phyloP scores from a whole-genome alignment of 2,329 filamentous ascomycete species.

The Pseudocercospora pini-densiflorae region DNA sequence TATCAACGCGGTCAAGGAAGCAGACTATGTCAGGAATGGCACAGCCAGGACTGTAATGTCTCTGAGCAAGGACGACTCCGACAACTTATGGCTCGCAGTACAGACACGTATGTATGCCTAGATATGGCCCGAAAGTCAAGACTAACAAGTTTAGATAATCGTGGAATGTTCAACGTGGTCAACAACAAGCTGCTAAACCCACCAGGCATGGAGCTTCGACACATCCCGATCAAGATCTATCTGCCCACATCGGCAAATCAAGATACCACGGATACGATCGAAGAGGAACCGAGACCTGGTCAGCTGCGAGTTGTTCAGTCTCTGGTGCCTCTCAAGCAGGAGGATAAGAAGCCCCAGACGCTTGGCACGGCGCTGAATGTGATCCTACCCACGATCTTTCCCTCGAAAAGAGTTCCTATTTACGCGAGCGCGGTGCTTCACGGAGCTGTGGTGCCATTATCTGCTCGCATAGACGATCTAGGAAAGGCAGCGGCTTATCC shows the following conservation, averaged over 20 bases:
- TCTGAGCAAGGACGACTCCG: conserved; percentile 81
- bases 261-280: conserved; percentile 34
- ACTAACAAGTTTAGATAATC: conserved; percentile 64
- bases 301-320: conserved; percentile 68
- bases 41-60: conserved; percentile 90
- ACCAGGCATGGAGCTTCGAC: conserved; percentile 70
- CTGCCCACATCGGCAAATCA: conserved; percentile 61
- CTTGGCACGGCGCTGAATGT: conserved; percentile 78
- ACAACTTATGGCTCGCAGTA: conserved; percentile 79
- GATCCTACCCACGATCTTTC: conserved; percentile 81
- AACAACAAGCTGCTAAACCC: conserved; percentile 77
- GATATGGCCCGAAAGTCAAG: background rate
- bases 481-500: conserved; percentile 83
- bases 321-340: conserved; percentile 62
- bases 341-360: conserved; percentile 61
- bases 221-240: conserved; percentile 89
- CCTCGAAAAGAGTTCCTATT: conserved; percentile 80
- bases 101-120: conserved; percentile 62
- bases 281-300: conserved; percentile 41
- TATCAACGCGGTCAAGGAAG: conserved; percentile 74
- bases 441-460: conserved; percentile 80
- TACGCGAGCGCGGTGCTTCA: conserved; percentile 85
- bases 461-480: conserved; percentile 78
- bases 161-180: conserved; percentile 72
- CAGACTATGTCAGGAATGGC: conserved; percentile 85